Evolutionary conservation across 2,329 filamentous ascomycete genomes (phyloP).

Genomic region (Rutstroemia sp.): DNA sequence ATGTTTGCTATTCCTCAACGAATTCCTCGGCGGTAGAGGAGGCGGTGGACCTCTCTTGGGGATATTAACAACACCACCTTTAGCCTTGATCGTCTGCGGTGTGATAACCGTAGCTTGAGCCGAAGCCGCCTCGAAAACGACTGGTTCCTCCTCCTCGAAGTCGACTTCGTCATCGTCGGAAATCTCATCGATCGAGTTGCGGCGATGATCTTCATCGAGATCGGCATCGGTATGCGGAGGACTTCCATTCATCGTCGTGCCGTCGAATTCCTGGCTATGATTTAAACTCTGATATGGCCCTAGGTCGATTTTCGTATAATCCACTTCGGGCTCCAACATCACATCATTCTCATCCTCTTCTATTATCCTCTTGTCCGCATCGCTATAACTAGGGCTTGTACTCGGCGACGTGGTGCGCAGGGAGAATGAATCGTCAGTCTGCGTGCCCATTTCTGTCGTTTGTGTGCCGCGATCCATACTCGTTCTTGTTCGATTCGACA

Average conservation of each 20-base stretch:
- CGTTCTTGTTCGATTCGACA: slow-evolving; percentile 48
- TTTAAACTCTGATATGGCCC: slow-evolving; percentile 32
- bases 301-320: slow-evolving; percentile 53
- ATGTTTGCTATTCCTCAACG: slow-evolving; percentile 37
- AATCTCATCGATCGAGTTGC: slow-evolving; percentile 37
- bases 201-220: slow-evolving; percentile 30
- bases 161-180: slow-evolving; percentile 42
- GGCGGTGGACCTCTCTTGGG: slow-evolving; percentile 72
- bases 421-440: slow-evolving; percentile 41
- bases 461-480: slow-evolving; percentile 57
- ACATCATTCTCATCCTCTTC: slow-evolving; percentile 31
- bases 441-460: slow-evolving; percentile 59
- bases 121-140: slow-evolving; percentile 61
- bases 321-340: slow-evolving; percentile 41
- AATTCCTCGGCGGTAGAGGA: slow-evolving; percentile 64
- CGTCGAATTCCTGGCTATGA: slow-evolving; percentile 25
- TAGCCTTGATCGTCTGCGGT: slow-evolving; percentile 43
- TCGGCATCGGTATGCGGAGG: slow-evolving; percentile 23
- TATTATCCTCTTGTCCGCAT: slow-evolving; percentile 26
- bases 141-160: slow-evolving; percentile 46
- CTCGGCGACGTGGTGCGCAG: slow-evolving; percentile 39
- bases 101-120: slow-evolving; percentile 50
- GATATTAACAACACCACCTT: slow-evolving; percentile 77
- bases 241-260: slow-evolving; percentile 29
- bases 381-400: slow-evolving; percentile 47